Evolutionary conservation across 1,284 basidiomycete genomes (phyloP).

Genomic region (Grifola frondosa): DNA sequence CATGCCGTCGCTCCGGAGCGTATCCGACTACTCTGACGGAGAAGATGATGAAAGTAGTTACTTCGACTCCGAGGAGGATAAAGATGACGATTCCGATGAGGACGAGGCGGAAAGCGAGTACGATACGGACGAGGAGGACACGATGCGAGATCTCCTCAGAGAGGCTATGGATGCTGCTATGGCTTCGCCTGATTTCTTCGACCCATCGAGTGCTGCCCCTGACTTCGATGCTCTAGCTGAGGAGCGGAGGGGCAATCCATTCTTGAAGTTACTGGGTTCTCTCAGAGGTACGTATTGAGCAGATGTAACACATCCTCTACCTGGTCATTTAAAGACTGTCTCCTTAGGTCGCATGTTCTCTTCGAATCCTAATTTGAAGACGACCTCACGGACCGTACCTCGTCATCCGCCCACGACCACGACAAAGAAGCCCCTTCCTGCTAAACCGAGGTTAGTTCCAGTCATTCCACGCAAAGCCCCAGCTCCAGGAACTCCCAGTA

Average conservation of each 20-base stretch:
- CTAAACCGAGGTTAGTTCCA: constrained; percentile 10
- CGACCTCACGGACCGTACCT: constrained; percentile 33
- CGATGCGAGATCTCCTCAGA: constrained; percentile 54
- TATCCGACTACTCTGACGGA: constrained; percentile 54
- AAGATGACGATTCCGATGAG: constrained; percentile 40
- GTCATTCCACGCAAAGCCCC: no score
- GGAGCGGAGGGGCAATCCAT: constrained; percentile 66
- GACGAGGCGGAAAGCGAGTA: constrained; percentile 47
- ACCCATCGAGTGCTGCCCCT: constrained; percentile 39
- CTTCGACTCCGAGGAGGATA: constrained; percentile 35
- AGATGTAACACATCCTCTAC: no score
- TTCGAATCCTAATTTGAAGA: constrained; percentile 55
- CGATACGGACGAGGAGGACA: constrained; percentile 68
- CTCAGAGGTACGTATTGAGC: constrained; percentile 66
- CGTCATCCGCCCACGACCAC: constrained; percentile 22
- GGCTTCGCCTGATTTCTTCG: constrained; percentile 55
- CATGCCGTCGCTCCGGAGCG: constrained; percentile 63
- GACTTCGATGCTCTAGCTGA: constrained; percentile 45
- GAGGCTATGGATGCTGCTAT: constrained; percentile 71
- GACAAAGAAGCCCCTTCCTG: constrained; percentile 12
- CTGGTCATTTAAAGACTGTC: neutral
- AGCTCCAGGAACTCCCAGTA: constrained; percentile 1
- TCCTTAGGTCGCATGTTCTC: constrained; percentile 68
- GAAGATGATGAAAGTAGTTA: constrained; percentile 34
- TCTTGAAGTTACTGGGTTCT: constrained; percentile 68